Evolutionary conservation across 306 rosid species (phyloP), one percentile per base, ranked within the genome.

Genomic region (Vigna angularis): DNA sequence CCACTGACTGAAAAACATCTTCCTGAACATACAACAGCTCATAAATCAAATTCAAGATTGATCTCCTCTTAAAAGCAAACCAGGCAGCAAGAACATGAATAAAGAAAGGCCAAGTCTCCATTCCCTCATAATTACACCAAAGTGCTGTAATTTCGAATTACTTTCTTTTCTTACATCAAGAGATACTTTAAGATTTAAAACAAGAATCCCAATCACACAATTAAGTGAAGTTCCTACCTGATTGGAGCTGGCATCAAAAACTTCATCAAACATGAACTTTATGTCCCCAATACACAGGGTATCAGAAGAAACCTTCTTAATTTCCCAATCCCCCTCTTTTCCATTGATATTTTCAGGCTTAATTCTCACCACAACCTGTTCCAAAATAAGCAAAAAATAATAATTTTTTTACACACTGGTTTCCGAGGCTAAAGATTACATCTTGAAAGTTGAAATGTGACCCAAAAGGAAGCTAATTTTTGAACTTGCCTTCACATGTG

Each of bases 331-430:
- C 49, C 78, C 90, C 22, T 78, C 87, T 49, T 75, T 79, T 44
- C 36, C 86, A 68, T 55, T 42, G n/a, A 59, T 83, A 72, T 79
- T 84, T 45, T 65, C 77, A 51, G 98, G 93, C 70, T 87, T 91
- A 74, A 95, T 87, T 67, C 99, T 88, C 74, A 91, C 90, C 7
- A 93, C 91, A 83, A 93, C 98, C 99, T 94, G 80, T 48, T 64
- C 5, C 34, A 56, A 32, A 59, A 83, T 22, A 24, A 28, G 28
- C 6, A 62, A 22, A 20, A 18, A 14, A 5, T 11, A 50, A 36
- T 8, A 24, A 13, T 4, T 8, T 1, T 28, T 47, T 49, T 52
- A 9, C 18, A 42, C 34, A 24, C 18, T 2, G 10, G 13, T 26
- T 28, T 5, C 4, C 40, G 65, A 66, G 30, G 36, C 16, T 36